A percentile compares a stretch with the other conserved stretches of the same genome.
Conservation (phyloP, 441 rosid species). For the Corymbia citriodora region DNA sequence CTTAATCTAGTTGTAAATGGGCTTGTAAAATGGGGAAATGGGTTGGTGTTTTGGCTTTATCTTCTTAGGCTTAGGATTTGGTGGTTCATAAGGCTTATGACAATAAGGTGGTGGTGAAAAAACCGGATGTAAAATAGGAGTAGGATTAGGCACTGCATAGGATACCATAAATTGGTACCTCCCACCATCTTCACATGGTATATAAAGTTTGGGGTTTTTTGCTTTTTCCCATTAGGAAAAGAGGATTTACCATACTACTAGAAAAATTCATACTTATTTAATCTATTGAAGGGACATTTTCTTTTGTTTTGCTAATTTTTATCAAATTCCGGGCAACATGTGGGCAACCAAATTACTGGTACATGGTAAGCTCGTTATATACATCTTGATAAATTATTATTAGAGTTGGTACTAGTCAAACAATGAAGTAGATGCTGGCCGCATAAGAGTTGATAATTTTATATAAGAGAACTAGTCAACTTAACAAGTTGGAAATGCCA, state of each 20-base stretch:
- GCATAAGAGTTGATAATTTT: neutral
- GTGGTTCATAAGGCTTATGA: neutral
- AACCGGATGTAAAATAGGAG: neutral
- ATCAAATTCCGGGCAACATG: neutral
- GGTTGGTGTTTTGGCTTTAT: neutral
- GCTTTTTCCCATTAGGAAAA: neutral
- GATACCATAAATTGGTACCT: neutral
- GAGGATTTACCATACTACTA: too few relatives aligned
- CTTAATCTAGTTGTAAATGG: neutral
- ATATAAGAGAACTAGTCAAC: neutral
- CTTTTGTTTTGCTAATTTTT: neutral
- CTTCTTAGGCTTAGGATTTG: neutral
- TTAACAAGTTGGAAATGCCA: neutral
- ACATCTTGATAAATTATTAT: too few relatives aligned
- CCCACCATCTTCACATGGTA: neutral
- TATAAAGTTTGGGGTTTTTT: too few relatives aligned
- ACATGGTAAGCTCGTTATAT: neutral
- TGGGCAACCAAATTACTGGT: neutral
- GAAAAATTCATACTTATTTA: neutral
- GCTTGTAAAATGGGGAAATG: neutral
- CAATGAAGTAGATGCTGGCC: rapidly evolving
- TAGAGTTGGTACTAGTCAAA: neutral
- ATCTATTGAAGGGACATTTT: neutral
- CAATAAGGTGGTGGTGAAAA: neutral
- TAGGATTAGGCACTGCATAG: neutral